These are phyloP conservation scores for Bryum argenteum DNA, from an alignment of 225 moss, liverwort and hornwort species.

Conservation along the genomic window DNA sequence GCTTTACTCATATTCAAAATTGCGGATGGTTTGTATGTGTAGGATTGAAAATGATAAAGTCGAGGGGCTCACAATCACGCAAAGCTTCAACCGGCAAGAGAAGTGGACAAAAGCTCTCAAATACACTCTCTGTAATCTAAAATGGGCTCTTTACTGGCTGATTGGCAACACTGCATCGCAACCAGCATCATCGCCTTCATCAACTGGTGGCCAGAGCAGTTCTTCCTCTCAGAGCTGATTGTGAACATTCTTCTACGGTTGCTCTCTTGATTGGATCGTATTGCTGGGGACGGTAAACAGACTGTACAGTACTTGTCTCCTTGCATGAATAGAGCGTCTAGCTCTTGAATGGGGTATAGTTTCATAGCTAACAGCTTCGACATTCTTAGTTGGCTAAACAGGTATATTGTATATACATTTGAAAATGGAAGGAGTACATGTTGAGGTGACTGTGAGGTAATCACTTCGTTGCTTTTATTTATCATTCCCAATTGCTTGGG, in stretches of 20 bases:
- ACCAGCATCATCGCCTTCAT: conserved; percentile 73
- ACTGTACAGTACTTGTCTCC: conserved; percentile 37
- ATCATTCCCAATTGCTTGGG: conserved; percentile 1
- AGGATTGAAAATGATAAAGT: conserved; percentile 98
- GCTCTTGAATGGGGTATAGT: conserved; percentile 29
- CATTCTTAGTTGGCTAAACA: conserved; percentile 11
- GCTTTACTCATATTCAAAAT: conserved; percentile 11
- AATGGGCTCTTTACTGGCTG: conserved; percentile 99
- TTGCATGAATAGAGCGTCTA: conserved; percentile 25
- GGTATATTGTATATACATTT: conserved; percentile 45
- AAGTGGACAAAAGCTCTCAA: conserved; percentile 96
- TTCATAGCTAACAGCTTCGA: conserved; percentile 16
- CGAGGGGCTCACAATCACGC: conserved; percentile 94
- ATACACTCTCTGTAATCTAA: conserved; percentile 93
- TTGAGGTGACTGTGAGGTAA: conserved; percentile 1
- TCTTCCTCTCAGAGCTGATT: conserved; percentile 50
- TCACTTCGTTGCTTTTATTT: not conserved
- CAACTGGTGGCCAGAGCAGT: conserved; percentile 64
- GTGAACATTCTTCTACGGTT: conserved; percentile 15
- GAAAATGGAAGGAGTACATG: conserved; percentile 34
- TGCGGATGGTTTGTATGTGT: conserved; percentile 25
- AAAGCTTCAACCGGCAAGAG: conserved; percentile 99
- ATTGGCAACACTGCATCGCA: conserved; percentile 94
- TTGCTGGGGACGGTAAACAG: conserved; percentile 25
- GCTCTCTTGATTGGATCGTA: conserved; percentile 9